Percentiles rank a stretch among this genome's conserved stretches.
Evolutionary conservation across 805 yeast genomes (phyloP).

Genomic region (Starmera dryadoides): DNA sequence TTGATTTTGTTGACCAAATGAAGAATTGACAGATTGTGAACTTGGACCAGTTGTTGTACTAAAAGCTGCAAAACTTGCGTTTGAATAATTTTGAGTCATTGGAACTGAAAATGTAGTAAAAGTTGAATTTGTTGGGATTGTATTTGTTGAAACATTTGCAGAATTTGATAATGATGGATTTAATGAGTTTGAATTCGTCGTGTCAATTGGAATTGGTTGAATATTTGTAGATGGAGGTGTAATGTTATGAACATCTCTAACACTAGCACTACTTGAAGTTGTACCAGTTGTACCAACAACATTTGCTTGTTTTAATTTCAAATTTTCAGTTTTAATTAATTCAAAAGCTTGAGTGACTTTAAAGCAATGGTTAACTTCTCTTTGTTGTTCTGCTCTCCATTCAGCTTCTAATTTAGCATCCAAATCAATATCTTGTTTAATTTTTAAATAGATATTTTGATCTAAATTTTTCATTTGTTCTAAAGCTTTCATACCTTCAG

Average conservation of each 20-base stretch:
- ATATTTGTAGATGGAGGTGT: not conserved
- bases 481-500: slow-evolving; percentile 15
- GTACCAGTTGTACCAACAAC: no score
- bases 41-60: slow-evolving; percentile 4
- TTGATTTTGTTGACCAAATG: slow-evolving; percentile 1
- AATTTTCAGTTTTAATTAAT: slow-evolving; percentile 7
- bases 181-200: not conserved
- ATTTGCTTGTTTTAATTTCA: slow-evolving; percentile 6
- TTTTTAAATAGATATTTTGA: slow-evolving; percentile 4
- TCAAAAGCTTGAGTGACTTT: slow-evolving; percentile 16
- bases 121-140: not conserved
- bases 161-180: not conserved
- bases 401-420: slow-evolving; percentile 29
- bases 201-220: not conserved
- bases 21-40: slow-evolving; percentile 8
- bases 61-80: not conserved
- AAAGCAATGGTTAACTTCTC: slow-evolving; percentile 25
- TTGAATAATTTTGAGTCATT: not conserved
- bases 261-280: not conserved
- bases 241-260: not conserved
- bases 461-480: slow-evolving; percentile 13
- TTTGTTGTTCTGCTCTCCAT: slow-evolving; percentile 32
- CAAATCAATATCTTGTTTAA: slow-evolving; percentile 21
- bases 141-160: not conserved
- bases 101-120: not conserved